Base-by-base conservation (phyloP, 768 basidiomycete genomes). In the Pulveroboletus sp. region DNA sequence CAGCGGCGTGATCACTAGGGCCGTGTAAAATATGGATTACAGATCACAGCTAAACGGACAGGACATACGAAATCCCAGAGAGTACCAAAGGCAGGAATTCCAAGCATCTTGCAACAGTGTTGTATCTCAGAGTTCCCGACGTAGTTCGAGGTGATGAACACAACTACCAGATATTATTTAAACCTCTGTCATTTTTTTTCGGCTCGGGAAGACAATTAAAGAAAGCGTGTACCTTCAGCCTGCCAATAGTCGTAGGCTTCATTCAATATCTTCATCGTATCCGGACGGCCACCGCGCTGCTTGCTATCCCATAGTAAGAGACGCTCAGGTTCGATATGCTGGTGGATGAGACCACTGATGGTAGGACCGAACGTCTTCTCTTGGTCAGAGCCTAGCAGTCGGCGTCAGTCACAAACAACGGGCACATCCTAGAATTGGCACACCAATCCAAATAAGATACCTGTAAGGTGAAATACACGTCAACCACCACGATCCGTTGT, bases 291-390 rank as follows among this genome's bases (percentile, higher is more conserved):
- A 50, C 86, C 84, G 46, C 83, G 77, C 53, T 71, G 65, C 67
- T 86, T 89, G 55, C 81, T 82, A 70, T 90, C 87, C 87, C 88
- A 90, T 8, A 90, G 76, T 11, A 80, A 74, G 40, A 83, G 73
- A 30, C 87, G 83, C 63, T 89, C 86, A 27, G 86, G 85, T 55
- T 76, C 84, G 39, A 90, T 71, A 61, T 88, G 78, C 54, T 78
- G 76, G 57, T 80, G 78, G 57, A 90, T 89, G 47, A 90, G 75
- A 28, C 80, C 80, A 54, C 78, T 80, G 54, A 90, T 86, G 17
- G 86, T 89, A 21, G 85, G 82, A 4, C 89, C 89, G 58, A 91
- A 90, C 2, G 87, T 89, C 70, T 84, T 87, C 66, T 86, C 86
- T 67, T 89, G 86, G 61, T 89, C 86, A 48, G 84, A 86, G 46